Evolutionary conservation across 148 eudicot genomes (phyloP), one percentile per base, ranked within the genome.

Genomic region (Tetragonia tetragonoides): DNA sequence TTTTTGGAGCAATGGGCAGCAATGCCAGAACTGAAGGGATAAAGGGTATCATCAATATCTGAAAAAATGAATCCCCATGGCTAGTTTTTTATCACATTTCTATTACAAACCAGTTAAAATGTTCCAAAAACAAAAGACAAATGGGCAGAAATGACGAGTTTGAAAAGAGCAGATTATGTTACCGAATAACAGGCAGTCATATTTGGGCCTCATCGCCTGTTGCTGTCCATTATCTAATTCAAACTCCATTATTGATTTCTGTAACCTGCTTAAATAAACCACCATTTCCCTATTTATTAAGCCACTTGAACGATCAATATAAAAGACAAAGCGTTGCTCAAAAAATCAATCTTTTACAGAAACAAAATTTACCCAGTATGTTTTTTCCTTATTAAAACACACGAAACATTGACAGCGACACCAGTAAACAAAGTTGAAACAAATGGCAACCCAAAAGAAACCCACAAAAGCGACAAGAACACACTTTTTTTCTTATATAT

Each of bases 21-120:
- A 69, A 95, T 79, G 10, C 99, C 99, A 66, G 93, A 91, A 79
- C 92, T 89, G 15, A 89, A 47, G 75, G 99, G 92, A 81, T 95
- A 95, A 77, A 95, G 90, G 78, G 99, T 95, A 79, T 95, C 99
- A 89, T 95, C 99, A 76, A 95, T 88, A 89, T 95, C 99, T 95
- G 88, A 69, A 77, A 81, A 70, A 28, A 7, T 39, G 40, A 79
- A 60, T 3, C 64, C 51, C n/a, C 68, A 67, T 18, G 6, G 1
- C 7, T 42, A 21, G 53, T 49, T 6, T 0, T 7, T 49, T 49
- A 14, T 49, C 12, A 49, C 53, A 7, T 0, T 2, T 49, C 53
- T 28, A 28, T 28, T 28, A 49, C 53, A 49, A 8, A 8, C 53
- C 9, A 14, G 12, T 49, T 49, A 12, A 14, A 24, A 28, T 12